phyloP scores from a whole-genome alignment of 169 alveolate genomes.

The Plasmodium adleri region DNA sequence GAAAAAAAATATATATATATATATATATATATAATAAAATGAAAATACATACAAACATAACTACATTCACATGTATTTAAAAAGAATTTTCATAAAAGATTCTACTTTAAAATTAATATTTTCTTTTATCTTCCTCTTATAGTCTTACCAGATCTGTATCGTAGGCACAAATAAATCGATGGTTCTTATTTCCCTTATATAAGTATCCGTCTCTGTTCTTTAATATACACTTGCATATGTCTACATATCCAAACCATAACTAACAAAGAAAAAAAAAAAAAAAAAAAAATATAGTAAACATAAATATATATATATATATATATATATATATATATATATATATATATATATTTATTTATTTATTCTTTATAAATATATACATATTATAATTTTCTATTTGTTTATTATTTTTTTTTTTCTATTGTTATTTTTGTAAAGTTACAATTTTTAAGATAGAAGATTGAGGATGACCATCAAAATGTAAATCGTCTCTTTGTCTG shows the following conservation, averaged over 20 bases:
- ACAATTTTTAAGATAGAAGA: conserved; percentile 46
- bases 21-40: background rate
- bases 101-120: background rate
- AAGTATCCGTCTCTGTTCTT: conserved; percentile 35
- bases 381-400: background rate
- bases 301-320: background rate
- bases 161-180: conserved; percentile 41
- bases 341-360: background rate
- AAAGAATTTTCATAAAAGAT: background rate
- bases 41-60: background rate
- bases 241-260: conserved; percentile 63
- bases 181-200: conserved; percentile 31
- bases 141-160: conserved; percentile 38
- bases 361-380: too few species aligned
- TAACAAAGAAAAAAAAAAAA: background rate
- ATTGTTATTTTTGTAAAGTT: background rate
- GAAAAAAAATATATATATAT: too few species aligned
- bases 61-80: background rate
- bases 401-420: background rate
- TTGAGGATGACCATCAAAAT: conserved; percentile 65
- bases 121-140: too few species aligned
- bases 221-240: conserved; percentile 44
- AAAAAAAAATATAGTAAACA: background rate
- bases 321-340: too few species aligned
- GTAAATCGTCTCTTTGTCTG: conserved; percentile 42